phyloP scores from a whole-genome alignment of 805 yeast genomes.

The Nakazawaea anatomiae region DNA sequence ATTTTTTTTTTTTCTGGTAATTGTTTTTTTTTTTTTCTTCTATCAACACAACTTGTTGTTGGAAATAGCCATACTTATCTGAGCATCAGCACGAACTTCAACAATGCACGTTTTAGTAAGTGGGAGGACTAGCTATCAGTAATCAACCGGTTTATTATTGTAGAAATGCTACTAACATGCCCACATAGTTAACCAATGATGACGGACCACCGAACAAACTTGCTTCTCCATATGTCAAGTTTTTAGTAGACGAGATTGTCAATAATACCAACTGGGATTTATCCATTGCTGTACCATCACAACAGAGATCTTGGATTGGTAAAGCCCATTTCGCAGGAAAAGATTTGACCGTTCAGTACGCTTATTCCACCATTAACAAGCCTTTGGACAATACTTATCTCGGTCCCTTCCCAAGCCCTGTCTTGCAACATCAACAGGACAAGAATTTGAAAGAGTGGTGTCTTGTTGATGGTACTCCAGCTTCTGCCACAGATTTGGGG shows the following conservation, averaged over 20 bases:
- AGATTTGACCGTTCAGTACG: constrained; percentile 51
- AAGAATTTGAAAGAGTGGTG: constrained; percentile 70
- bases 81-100: too few species aligned
- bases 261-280: constrained; percentile 75
- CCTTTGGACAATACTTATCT: constrained; percentile 46
- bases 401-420: constrained; percentile 64
- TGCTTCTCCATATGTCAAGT: constrained; percentile 81
- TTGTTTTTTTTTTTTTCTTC: too few species aligned
- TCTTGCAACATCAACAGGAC: constrained; percentile 29
- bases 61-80: too few species aligned
- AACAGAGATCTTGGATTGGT: constrained; percentile 92
- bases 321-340: constrained; percentile 91
- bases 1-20: too few species aligned
- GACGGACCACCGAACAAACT: constrained; percentile 88
- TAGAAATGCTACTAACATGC: background rate
- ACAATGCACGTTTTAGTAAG: constrained; percentile 14
- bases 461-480: constrained; percentile 89
- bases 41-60: too few species aligned
- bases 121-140: background rate
- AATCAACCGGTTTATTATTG: too few species aligned
- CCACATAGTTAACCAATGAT: constrained; percentile 65
- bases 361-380: constrained; percentile 47
- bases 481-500: constrained; percentile 91
- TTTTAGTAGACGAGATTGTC: constrained; percentile 64
- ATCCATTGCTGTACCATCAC: constrained; percentile 80